phyloP scores from a whole-genome alignment of 257 asterid species.

The Leonotis leonurus region DNA sequence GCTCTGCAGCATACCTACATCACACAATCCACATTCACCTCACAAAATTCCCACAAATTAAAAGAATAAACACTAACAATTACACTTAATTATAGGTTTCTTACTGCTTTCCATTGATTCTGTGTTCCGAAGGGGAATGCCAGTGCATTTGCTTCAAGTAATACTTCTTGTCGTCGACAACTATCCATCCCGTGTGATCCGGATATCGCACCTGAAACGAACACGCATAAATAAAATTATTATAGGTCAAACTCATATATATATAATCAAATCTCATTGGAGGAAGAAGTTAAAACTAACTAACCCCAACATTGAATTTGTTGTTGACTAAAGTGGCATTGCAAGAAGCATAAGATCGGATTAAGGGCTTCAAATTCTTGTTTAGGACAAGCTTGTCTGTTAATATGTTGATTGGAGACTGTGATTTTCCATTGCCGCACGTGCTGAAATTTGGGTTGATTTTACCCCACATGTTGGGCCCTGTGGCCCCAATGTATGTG shows the following conservation, averaged over 20 bases:
- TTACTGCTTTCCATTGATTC: constrained; percentile 54
- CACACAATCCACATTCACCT: neutral
- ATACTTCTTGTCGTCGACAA: constrained; percentile 43
- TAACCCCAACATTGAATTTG: constrained; percentile 73
- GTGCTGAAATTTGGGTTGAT: constrained; percentile 60
- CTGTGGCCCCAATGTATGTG: constrained; percentile 60
- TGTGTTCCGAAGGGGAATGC: constrained; percentile 90
- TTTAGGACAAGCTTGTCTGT: constrained; percentile 32
- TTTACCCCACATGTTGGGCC: constrained; percentile 67
- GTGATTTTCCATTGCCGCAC: constrained; percentile 59
- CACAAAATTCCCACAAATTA: neutral
- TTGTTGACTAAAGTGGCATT: constrained; percentile 70
- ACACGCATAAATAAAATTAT: no score
- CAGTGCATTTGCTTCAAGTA: constrained; percentile 75
- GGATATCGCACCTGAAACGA: constrained; percentile 77
- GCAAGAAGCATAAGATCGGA: constrained; percentile 35
- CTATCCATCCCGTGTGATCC: constrained; percentile 41
- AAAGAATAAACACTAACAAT: neutral
- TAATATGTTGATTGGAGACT: constrained; percentile 67
- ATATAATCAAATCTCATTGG: no score
- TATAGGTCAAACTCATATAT: no score
- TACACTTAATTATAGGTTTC: no score
- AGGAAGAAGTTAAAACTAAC: no score
- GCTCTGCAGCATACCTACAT: constrained; percentile 65
- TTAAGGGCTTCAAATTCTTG: constrained; percentile 48